Evolutionary conservation across 352 stramenopile species (phyloP), one percentile per base, ranked within the genome.

Genomic region (Hyaloperonospora brassicae): DNA sequence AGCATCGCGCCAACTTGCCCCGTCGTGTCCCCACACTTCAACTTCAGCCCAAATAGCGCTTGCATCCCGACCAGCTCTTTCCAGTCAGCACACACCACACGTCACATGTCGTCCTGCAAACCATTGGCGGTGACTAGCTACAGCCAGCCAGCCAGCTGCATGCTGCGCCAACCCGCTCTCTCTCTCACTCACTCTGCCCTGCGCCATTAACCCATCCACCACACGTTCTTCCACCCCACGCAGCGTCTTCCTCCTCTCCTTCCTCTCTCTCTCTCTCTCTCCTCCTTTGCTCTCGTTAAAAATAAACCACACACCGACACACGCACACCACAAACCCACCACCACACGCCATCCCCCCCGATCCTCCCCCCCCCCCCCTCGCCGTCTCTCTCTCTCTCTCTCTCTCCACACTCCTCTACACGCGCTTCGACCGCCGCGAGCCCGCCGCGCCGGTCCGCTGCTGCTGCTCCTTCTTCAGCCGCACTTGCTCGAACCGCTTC

Each of bases 401-500:
- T 4, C 27, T 34, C 27, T 8, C 27, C 4, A 4, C 27, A 8
- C 8, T 34, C 8, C 12, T 8, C 55, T 68, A 72, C 42, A 68
- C 63, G 22, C 59, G 55, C 30, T 72, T 72, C 35, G 59, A 51
- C 50, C 59, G 50, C 36, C 63, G 59, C 39, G 42, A 55, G 50
- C 44, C 62, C 21, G 62, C 62, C 17, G 59, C 55, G 45, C 45
- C 53, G 57, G 24, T 55, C 22, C 48, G 43, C 41, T 73, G 62
- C 47, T 69, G 61, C 40, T 68, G 59, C 50, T 71, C 59, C 56
- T 79, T 79, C 70, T 85, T 87, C 45, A 90, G 71, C 45, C 77
- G 77, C 60, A 88, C 79, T 50, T 88, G 72, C 53, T 92, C 82
- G 57, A 92, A 83, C 42, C 75, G 77, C 55, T 84, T 73, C 50